These are phyloP conservation scores for Talaromyces sp. DNA, from an alignment of 2,329 filamentous ascomycete genomes.

Conservation along the genomic window DNA sequence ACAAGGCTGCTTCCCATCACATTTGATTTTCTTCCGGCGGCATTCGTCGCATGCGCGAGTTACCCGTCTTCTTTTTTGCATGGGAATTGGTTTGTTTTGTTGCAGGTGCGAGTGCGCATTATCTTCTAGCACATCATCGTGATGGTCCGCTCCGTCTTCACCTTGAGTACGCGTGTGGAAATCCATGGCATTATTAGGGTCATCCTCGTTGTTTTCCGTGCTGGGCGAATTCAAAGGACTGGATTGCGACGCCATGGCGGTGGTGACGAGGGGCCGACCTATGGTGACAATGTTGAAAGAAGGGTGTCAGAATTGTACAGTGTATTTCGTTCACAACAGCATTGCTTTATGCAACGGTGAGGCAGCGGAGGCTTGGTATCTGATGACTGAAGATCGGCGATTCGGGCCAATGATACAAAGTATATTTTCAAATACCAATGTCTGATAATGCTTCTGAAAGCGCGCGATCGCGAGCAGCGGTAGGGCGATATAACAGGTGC, in stretches of 20 bases:
- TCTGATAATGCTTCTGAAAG: background rate
- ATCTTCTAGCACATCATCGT: slow-evolving; percentile 13
- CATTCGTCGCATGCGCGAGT: slow-evolving; percentile 80
- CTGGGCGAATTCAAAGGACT: slow-evolving; percentile 5
- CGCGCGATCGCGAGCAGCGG: background rate
- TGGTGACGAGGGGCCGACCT: background rate
- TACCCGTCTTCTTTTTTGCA: slow-evolving; percentile 72
- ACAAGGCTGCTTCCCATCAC: slow-evolving; percentile 79
- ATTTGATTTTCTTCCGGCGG: slow-evolving; percentile 81
- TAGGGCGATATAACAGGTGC: background rate
- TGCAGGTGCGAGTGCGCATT: slow-evolving; percentile 21
- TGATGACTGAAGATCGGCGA: background rate
- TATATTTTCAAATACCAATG: background rate
- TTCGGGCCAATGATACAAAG: background rate
- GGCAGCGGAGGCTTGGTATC: background rate
- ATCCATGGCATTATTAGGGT: slow-evolving; percentile 6
- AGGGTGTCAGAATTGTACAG: background rate
- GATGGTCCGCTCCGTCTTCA: slow-evolving; percentile 5
- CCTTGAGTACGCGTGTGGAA: slow-evolving; percentile 15
- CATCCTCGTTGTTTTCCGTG: slow-evolving; percentile 9
- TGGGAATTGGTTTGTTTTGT: slow-evolving; percentile 41
- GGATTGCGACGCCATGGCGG: slow-evolving; percentile 4
- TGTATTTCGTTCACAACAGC: background rate
- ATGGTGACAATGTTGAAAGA: background rate
- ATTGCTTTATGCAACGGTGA: background rate